Evolutionary conservation across 768 basidiomycete genomes (phyloP).

Genomic region (Fistulinella prunicolor): DNA sequence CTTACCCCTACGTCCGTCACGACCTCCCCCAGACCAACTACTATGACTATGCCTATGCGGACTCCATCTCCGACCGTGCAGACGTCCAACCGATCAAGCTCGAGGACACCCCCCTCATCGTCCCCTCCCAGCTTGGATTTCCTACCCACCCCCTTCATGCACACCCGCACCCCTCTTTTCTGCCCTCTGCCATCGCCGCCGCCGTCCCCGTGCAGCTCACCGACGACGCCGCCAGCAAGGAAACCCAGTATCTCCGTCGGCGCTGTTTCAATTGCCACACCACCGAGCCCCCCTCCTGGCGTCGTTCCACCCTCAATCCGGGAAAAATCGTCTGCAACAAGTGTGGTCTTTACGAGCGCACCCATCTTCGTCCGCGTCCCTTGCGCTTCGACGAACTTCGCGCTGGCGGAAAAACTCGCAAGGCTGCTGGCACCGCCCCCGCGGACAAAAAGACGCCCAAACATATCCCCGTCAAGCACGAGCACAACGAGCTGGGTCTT

Average conservation of each 20-base stretch:
- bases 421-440: conserved; percentile 34
- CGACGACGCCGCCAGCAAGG: conserved; percentile 86
- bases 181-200: conserved; percentile 40
- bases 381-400: conserved; percentile 86
- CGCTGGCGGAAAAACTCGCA: conserved; percentile 78
- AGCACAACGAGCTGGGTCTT: conserved; percentile 51
- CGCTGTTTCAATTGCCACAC: conserved; percentile 92
- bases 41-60: conserved; percentile 38
- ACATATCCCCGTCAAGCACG: conserved; percentile 55
- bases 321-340: conserved; percentile 96
- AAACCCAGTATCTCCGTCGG: conserved; percentile 85
- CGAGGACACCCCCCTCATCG: conserved; percentile 57
- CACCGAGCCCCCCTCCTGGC: conserved; percentile 87
- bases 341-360: conserved; percentile 88
- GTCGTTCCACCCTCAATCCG: conserved; percentile 81
- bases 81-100: conserved; percentile 53
- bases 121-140: conserved; percentile 55
- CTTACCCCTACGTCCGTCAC: conserved; percentile 74
- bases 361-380: conserved; percentile 78
- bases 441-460: conserved; percentile 33
- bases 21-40: conserved; percentile 50
- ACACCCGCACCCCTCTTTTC: conserved; percentile 38
- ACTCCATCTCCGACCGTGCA: conserved; percentile 33
- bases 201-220: conserved; percentile 75
- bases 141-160: conserved; percentile 30